Conservation (phyloP, 176 grass and related monocot species). For the Carex littledalei region DNA sequence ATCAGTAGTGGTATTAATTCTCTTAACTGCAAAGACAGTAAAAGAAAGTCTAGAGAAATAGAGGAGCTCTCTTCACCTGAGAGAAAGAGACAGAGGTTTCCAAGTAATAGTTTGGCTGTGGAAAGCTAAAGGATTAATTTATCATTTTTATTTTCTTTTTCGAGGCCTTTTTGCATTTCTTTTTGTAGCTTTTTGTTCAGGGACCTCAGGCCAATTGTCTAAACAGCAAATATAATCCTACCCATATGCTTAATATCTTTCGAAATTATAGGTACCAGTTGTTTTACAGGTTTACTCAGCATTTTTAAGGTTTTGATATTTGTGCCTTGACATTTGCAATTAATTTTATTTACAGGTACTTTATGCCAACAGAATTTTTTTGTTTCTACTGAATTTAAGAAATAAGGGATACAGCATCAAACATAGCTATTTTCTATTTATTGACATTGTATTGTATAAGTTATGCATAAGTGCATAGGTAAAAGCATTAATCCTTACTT, state of each 20-base stretch:
- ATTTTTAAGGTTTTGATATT: neutral
- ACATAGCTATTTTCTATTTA: neutral
- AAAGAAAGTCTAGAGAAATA: slow-evolving; percentile 44
- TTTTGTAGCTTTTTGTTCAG: slow-evolving; percentile 11
- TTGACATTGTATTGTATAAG: neutral
- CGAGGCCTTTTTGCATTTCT: neutral
- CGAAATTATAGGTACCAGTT: neutral
- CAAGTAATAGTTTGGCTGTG: slow-evolving; percentile 44
- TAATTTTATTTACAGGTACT: neutral
- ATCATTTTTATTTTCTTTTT: neutral
- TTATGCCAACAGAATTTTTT: neutral
- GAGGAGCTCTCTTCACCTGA: slow-evolving; percentile 53
- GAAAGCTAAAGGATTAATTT: slow-evolving; percentile 43
- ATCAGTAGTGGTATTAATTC: slow-evolving; percentile 12
- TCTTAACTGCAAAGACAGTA: slow-evolving; percentile 26
- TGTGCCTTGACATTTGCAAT: neutral
- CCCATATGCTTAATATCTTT: slow-evolving; percentile 10
- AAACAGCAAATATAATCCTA: slow-evolving; percentile 10
- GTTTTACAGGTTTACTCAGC: slow-evolving; percentile 1
- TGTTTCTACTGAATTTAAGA: neutral
- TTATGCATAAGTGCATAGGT: too few relatives aligned
- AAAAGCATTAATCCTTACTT: too few relatives aligned
- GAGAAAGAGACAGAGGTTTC: slow-evolving; percentile 56
- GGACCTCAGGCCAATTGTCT: slow-evolving; percentile 12
- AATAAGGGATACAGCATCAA: neutral